phyloP scores from a whole-genome alignment of 1,284 basidiomycete genomes.

The Rhodofomes roseus region DNA sequence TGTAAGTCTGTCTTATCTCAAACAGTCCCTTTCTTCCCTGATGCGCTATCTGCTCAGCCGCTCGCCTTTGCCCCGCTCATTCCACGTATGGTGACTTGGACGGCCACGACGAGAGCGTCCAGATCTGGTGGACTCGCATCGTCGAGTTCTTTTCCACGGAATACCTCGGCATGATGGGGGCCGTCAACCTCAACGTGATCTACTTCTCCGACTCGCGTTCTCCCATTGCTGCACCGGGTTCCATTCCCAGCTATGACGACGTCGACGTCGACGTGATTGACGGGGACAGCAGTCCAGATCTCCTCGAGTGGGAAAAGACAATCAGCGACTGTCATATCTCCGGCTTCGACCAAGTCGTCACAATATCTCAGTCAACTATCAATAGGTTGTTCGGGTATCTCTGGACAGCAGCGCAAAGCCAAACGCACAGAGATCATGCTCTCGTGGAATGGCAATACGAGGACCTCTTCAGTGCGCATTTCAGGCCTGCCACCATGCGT shows the following conservation, averaged over 20 bases:
- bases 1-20: slow-evolving; percentile 17
- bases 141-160: slow-evolving; percentile 25
- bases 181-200: slow-evolving; percentile 23
- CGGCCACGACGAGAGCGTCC: slow-evolving; percentile 15
- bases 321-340: slow-evolving; percentile 21
- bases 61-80: slow-evolving; percentile 23
- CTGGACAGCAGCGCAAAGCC: slow-evolving; percentile 10
- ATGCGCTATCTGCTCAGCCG: slow-evolving; percentile 16
- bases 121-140: slow-evolving; percentile 18
- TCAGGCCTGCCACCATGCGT: slow-evolving; percentile 22
- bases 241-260: slow-evolving; percentile 5
- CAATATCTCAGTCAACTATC: slow-evolving; percentile 29
- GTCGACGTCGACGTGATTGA: slow-evolving; percentile 8
- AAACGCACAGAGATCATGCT: slow-evolving; percentile 3
- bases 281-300: slow-evolving; percentile 1
- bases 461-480: slow-evolving; percentile 22
- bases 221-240: slow-evolving; percentile 9
- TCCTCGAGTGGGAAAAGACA: slow-evolving; percentile 19
- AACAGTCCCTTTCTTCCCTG: neutral
- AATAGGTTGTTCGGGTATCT: slow-evolving; percentile 25
- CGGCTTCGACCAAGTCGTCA: slow-evolving; percentile 30
- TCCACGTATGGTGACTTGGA: slow-evolving; percentile 21
- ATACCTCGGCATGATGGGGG: slow-evolving; percentile 27
- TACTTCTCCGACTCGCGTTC: slow-evolving; percentile 22
- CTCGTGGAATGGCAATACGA: slow-evolving; percentile 23